Evolutionary conservation across 495 filamentous ascomycete genomes (phyloP), one percentile per base, ranked within the genome.

Genomic region (Bacidia gigantensis): DNA sequence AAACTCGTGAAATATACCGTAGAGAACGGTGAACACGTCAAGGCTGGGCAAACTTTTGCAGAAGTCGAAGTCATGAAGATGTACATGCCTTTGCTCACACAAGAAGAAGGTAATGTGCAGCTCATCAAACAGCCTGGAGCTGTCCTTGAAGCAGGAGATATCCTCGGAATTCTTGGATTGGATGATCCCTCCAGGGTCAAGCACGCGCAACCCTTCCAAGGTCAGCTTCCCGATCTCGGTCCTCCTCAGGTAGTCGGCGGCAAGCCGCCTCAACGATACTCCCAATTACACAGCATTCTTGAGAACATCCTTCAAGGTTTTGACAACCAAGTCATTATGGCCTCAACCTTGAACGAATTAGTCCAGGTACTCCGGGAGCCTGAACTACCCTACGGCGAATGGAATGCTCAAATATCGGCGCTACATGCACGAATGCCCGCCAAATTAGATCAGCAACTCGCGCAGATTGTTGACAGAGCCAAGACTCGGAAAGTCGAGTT

Each of bases 11-110:
- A 95, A 72, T 99, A 90, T 71, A 86, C 85, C 11, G 87, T 99
- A 0, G 93, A 97, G 66, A 97, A 93, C 60, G 93, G 93, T 48
- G 84, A 93, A 60, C 92, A 97, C 65, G 81, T 99, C 61, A 83
- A 79, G 64, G 88, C 90, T 56, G 89, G 89, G 49, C 88, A 99
- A 67, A 74, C 90, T 7, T 99, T 86, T 63, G 92, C 92, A 49
- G 92, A 99, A 63, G 92, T 99, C 49, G 92, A 99, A 67, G 93
- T 99, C 66, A 99, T 99, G 92, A 99, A 99, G 76, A 99, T 99
- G 92, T 97, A 95, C 73, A 99, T 99, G 92, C 92, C 92, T 60
- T 76, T 99, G 49, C 75, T 99, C 51, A 84, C 92, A n/a, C 83
- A 90, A 67, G 92, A 99, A 66, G 93, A 95, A 58, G 92, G 92